phyloP scores from a whole-genome alignment of 306 rosid genomes.

The Glycine tomentella region DNA sequence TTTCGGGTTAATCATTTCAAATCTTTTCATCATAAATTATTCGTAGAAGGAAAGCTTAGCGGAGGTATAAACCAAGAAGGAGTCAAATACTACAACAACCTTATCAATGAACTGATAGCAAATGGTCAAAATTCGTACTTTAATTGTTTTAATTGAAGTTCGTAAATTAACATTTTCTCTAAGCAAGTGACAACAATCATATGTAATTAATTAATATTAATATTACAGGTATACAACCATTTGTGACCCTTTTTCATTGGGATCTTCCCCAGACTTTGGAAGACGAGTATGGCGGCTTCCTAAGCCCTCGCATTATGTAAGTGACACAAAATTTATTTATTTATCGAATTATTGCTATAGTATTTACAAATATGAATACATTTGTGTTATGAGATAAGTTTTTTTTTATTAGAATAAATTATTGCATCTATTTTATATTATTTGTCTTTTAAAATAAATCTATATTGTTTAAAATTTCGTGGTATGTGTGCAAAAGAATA shows the following conservation, averaged over 20 bases:
- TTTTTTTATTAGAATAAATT: not conserved
- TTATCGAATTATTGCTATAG: not conserved
- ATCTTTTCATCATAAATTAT: not conserved
- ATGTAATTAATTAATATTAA: not conserved
- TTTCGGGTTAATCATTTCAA: slow-evolving; percentile 1
- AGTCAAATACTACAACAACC: slow-evolving; percentile 62
- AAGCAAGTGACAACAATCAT: not conserved
- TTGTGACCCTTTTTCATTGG: slow-evolving; percentile 76
- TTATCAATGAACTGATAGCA: slow-evolving; percentile 58
- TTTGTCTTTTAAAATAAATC: no score
- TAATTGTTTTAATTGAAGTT: not conserved
- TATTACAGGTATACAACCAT: slow-evolving; percentile 53
- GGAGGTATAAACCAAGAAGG: slow-evolving; percentile 71
- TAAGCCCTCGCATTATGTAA: slow-evolving; percentile 60
- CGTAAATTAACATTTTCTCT: not conserved
- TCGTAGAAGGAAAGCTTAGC: slow-evolving; percentile 59
- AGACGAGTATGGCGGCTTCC: slow-evolving; percentile 70
- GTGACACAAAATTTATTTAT: slow-evolving; percentile 25
- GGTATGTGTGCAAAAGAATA: no score
- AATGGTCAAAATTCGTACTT: slow-evolving; percentile 51
- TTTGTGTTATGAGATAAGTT: not conserved
- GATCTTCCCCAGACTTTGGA: slow-evolving; percentile 76
- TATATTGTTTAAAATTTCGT: not conserved
- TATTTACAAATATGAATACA: not conserved
- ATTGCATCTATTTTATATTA: not conserved